phyloP scores from a whole-genome alignment of 1,139 yeast species.

The Kurtzmaniella quercitrusa region DNA sequence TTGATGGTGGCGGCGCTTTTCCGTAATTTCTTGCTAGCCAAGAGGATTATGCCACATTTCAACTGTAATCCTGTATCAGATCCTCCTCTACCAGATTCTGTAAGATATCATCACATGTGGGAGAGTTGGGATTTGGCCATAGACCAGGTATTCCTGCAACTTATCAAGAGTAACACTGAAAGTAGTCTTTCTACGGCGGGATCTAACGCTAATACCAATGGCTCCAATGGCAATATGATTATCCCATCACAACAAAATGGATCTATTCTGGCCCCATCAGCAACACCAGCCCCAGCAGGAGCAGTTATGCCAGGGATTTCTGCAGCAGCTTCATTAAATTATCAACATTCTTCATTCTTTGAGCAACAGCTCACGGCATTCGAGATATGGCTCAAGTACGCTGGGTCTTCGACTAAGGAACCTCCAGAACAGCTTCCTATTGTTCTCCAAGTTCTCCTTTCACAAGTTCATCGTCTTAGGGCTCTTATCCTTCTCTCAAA shows the following conservation, averaged over 20 bases:
- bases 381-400: conserved; percentile 89
- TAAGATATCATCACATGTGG: conserved; percentile 91
- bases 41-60: conserved; percentile 88
- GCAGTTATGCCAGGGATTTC: conserved; percentile 2
- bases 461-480: conserved; percentile 89
- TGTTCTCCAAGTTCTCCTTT: conserved; percentile 82
- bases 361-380: conserved; percentile 96
- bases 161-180: conserved; percentile 33
- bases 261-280: background rate
- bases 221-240: background rate
- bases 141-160: conserved; percentile 82
- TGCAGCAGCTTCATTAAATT: conserved; percentile 25
- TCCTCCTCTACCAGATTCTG: conserved; percentile 84
- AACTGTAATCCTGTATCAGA: conserved; percentile 94
- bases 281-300: background rate
- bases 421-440: conserved; percentile 97
- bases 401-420: conserved; percentile 73
- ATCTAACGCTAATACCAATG: background rate
- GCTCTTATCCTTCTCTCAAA: conserved; percentile 82
- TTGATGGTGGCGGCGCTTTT: conserved; percentile 95
- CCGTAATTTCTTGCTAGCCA: conserved; percentile 86
- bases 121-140: conserved; percentile 97
- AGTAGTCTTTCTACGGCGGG: background rate
- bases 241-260: background rate
- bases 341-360: conserved; percentile 89